A percentile compares a stretch with the other conserved stretches of the same genome.
These are phyloP conservation scores for Paraglomus occultum DNA, from an alignment of 192 early-diverging fungal genomes.

Conservation along the genomic window DNA sequence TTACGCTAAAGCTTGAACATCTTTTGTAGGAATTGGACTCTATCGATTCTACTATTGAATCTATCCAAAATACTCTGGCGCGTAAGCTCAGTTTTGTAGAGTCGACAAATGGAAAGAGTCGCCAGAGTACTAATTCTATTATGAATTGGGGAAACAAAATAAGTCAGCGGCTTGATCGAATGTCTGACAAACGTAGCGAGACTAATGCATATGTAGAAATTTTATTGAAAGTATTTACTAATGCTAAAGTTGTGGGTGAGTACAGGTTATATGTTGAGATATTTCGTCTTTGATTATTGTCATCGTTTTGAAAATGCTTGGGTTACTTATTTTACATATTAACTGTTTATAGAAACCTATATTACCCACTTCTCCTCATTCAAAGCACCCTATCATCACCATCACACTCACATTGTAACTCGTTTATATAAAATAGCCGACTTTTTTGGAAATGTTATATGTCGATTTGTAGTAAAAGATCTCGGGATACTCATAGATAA, in stretches of 20 bases:
- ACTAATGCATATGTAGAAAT: conserved; percentile 41
- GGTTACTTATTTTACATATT: conserved; percentile 17
- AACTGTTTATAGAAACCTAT: conserved; percentile 34
- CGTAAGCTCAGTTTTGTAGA: conserved; percentile 30
- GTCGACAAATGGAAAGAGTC: conserved; percentile 29
- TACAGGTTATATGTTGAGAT: neutral
- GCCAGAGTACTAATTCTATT: conserved; percentile 23
- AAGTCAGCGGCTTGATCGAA: conserved; percentile 25
- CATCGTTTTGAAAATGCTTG: too few relatives aligned
- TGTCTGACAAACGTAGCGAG: conserved; percentile 33
- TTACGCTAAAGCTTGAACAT: neutral
- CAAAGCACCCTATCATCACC: conserved; percentile 35
- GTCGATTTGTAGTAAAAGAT: conserved; percentile 45
- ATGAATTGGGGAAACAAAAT: conserved; percentile 31
- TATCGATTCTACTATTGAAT: conserved; percentile 24
- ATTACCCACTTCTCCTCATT: conserved; percentile 32
- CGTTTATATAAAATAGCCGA: conserved; percentile 40
- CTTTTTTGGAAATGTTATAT: conserved; percentile 42
- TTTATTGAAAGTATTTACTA: conserved; percentile 31
- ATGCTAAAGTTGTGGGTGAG: conserved; percentile 21
- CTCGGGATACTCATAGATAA: conserved; percentile 45
- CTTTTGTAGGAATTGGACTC: conserved; percentile 13
- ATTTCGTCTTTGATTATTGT: neutral
- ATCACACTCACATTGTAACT: conserved; percentile 39
- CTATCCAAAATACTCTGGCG: conserved; percentile 23